Conservation (phyloP, 2,329 filamentous ascomycete species). For the Plectosphaerella sp. region DNA sequence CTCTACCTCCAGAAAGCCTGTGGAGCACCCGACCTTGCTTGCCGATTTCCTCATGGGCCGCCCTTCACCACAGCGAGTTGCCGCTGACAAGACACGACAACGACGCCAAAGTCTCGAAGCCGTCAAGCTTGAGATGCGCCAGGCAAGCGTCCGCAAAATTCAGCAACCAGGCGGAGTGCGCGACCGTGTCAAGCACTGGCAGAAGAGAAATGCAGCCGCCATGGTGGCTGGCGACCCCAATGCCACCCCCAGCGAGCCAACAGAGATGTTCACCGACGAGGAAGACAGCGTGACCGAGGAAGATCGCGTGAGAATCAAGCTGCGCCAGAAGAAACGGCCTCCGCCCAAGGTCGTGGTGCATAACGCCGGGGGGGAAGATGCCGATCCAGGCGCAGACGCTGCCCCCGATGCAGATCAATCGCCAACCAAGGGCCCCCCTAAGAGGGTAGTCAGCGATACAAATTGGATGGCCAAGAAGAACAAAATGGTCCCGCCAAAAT, state of each 20-base stretch:
- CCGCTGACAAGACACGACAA: constrained; percentile 47
- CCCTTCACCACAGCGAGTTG: constrained; percentile 50
- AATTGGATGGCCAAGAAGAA: constrained; percentile 71
- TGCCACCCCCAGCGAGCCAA: constrained; percentile 51
- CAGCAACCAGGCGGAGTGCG: constrained; percentile 65
- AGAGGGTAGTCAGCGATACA: constrained; percentile 86
- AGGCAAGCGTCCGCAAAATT: constrained; percentile 53
- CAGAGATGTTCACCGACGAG: constrained; percentile 57
- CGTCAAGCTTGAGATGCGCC: constrained; percentile 49
- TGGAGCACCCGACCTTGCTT: constrained; percentile 43
- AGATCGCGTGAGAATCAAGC: constrained; percentile 54
- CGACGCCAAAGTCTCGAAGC: constrained; percentile 49
- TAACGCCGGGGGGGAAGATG: constrained; percentile 25
- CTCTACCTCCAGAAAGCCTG: constrained; percentile 30
- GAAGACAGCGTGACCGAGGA: constrained; percentile 58
- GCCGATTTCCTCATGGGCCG: constrained; percentile 55
- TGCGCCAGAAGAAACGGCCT: constrained; percentile 39
- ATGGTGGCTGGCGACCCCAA: constrained; percentile 48
- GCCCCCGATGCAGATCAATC: constrained; percentile 13
- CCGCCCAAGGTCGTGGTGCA: constrained; percentile 23
- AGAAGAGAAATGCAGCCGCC: constrained; percentile 68
- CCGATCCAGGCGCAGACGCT: constrained; percentile 1
- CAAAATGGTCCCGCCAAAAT: constrained; percentile 41
- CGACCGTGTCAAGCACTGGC: constrained; percentile 80
- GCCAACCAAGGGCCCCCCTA: constrained; percentile 58